Evolutionary conservation across 805 yeast genomes (phyloP), one percentile per base, ranked within the genome.

Genomic region (Candida insectorum): DNA sequence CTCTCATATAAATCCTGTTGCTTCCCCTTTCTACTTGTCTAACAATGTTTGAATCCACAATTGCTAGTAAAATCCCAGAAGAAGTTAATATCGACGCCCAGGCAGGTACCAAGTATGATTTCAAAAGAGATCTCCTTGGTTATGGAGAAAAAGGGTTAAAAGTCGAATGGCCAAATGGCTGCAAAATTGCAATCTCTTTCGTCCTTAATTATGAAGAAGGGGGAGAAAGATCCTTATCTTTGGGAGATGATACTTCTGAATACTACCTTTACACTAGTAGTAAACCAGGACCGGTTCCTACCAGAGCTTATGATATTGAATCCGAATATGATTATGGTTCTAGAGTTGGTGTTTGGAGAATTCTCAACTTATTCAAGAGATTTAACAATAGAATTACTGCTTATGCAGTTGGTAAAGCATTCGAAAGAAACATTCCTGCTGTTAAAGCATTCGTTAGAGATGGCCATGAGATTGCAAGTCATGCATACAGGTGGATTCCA

Each of bases 151-250:
- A 38, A 19, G 45, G 51, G 3, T 37, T 51, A 13, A 45, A 50
- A 14, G 39, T 46, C 16, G 24, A 43, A 35, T 51, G 52, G 49
- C 55, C 56, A 3, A 34, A 43, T 14, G 32, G 34, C 8, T 39
- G 43, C 14, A 50, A 41, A 26, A 37, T 49, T 13, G 56, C 56
- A 2, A 35, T 51, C 13, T 41, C 45, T 2, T 42, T 51, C 20
- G 54, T 51, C n/a, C 30, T 51, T 26, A 51, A 51, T 29, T 50
- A 51, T 24, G 56, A 51, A 33, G 56, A 51, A 37, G 56, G 56
- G 27, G 52, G 49, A 28, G 56, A 51, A 34, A 43, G 47, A 37
- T 34, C 41, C 7, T 37, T 43, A 16, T 24, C 14, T 4, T 33
- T 33, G 15, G 47, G 47, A 20, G 47, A 43, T 16, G 40, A 37